Percentiles rank a stretch among this genome's conserved stretches.
These are phyloP conservation scores for Syzygium oleosum DNA, from an alignment of 345 rosid species.

Conservation along the genomic window DNA sequence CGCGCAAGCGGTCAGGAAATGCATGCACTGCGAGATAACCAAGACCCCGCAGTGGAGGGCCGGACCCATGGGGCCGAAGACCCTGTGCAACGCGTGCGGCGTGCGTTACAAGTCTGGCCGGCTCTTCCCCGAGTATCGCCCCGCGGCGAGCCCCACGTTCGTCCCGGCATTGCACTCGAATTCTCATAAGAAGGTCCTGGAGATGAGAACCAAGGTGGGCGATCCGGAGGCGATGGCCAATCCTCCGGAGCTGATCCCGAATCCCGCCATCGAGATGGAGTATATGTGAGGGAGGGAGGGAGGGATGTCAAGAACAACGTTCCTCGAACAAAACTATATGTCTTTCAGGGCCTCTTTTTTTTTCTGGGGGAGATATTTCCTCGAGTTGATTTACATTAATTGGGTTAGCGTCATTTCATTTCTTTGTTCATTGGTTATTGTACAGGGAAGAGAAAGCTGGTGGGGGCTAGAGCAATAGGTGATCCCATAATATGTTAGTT, in stretches of 20 bases:
- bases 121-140: slow-evolving; percentile 97
- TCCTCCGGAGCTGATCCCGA: slow-evolving; percentile 31
- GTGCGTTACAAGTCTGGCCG: slow-evolving; percentile 92
- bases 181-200: slow-evolving; percentile 91
- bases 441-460: slow-evolving; percentile 42
- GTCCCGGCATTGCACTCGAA: slow-evolving; percentile 87
- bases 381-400: neutral
- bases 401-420: slow-evolving; percentile 25
- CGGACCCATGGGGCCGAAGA: slow-evolving; percentile 97
- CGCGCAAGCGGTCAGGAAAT: slow-evolving; percentile 56
- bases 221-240: slow-evolving; percentile 6
- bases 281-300: slow-evolving; percentile 21
- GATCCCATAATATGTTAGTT: slow-evolving; percentile 8
- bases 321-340: neutral
- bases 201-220: slow-evolving; percentile 64
- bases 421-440: slow-evolving; percentile 37
- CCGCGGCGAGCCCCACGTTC: slow-evolving; percentile 93
- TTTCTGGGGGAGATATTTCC: neutral
- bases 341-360: neutral
- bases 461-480: slow-evolving; percentile 25
- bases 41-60: slow-evolving; percentile 99
- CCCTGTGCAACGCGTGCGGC: slow-evolving; percentile 97
- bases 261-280: slow-evolving; percentile 23
- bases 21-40: slow-evolving; percentile 91
- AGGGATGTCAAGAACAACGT: neutral